Evolutionary conservation across 148 eudicot species (phyloP).

Genomic region (Silene latifolia): DNA sequence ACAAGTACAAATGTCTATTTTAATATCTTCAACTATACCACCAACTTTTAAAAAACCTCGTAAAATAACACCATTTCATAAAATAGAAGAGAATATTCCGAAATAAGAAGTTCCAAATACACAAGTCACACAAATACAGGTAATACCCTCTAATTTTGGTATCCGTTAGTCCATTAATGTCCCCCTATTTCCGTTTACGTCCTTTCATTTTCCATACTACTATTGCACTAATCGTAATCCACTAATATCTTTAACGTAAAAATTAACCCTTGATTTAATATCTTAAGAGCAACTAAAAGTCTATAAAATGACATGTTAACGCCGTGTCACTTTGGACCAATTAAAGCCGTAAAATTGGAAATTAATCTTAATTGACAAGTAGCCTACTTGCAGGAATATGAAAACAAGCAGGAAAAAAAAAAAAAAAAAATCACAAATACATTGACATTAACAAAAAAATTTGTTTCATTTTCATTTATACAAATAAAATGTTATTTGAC

Average conservation of each 20-base stretch:
- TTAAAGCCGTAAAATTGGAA: not conserved
- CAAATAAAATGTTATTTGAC: too few species aligned
- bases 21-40: too few species aligned
- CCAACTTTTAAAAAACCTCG: too few species aligned
- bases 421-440: too few species aligned
- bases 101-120: too few species aligned
- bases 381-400: not conserved
- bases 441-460: too few species aligned
- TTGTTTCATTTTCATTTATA: too few species aligned
- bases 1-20: too few species aligned
- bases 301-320: constrained; percentile 1
- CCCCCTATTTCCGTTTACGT: not conserved
- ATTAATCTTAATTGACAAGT: not conserved
- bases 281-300: not conserved
- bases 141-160: not conserved
- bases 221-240: not conserved
- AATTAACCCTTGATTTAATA: not conserved
- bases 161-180: not conserved
- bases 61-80: too few species aligned
- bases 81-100: too few species aligned
- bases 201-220: not conserved
- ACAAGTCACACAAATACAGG: too few species aligned
- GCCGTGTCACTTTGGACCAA: not conserved
- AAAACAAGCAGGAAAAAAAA: not conserved
- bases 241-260: not conserved